phyloP scores from a whole-genome alignment of 345 rosid species.

The Citrus glauca region DNA sequence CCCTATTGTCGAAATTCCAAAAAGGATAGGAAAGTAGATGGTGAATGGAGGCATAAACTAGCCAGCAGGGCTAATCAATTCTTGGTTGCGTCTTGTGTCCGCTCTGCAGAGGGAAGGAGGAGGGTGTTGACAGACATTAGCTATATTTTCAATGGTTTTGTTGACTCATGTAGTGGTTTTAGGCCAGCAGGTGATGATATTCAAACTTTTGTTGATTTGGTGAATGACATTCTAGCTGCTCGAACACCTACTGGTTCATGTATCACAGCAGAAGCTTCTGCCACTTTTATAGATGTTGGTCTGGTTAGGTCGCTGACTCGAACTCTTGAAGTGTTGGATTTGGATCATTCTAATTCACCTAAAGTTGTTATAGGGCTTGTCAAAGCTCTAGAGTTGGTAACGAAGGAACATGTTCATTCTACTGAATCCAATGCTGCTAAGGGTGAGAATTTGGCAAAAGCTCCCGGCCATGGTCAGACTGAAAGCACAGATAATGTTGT shows the following conservation, averaged over 20 bases:
- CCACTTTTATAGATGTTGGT: slow-evolving; percentile 85
- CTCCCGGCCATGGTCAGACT: slow-evolving; percentile 44
- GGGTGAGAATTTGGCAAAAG: slow-evolving; percentile 59
- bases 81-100: slow-evolving; percentile 86
- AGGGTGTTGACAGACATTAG: slow-evolving; percentile 72
- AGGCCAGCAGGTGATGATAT: slow-evolving; percentile 59
- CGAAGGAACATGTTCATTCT: slow-evolving; percentile 82
- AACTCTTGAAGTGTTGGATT: slow-evolving; percentile 80
- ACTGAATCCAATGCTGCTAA: slow-evolving; percentile 50
- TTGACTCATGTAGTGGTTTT: slow-evolving; percentile 52
- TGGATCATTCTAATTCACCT: slow-evolving; percentile 83
- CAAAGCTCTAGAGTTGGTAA: slow-evolving; percentile 87
- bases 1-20: slow-evolving; percentile 55
- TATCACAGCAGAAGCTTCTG: slow-evolving; percentile 85
- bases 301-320: slow-evolving; percentile 70
- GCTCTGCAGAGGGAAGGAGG: slow-evolving; percentile 87
- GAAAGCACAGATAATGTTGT: slow-evolving; percentile 51
- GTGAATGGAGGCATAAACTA: slow-evolving; percentile 91
- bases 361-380: slow-evolving; percentile 77
- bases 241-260: slow-evolving; percentile 79
- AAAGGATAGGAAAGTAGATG: slow-evolving; percentile 68
- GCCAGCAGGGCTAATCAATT: slow-evolving; percentile 76
- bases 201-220: slow-evolving; percentile 68
- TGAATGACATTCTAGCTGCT: slow-evolving; percentile 83
- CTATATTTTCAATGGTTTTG: slow-evolving; percentile 61